phyloP scores from a whole-genome alignment of 1,284 basidiomycete species.

The Lignosus rhinocerotis region DNA sequence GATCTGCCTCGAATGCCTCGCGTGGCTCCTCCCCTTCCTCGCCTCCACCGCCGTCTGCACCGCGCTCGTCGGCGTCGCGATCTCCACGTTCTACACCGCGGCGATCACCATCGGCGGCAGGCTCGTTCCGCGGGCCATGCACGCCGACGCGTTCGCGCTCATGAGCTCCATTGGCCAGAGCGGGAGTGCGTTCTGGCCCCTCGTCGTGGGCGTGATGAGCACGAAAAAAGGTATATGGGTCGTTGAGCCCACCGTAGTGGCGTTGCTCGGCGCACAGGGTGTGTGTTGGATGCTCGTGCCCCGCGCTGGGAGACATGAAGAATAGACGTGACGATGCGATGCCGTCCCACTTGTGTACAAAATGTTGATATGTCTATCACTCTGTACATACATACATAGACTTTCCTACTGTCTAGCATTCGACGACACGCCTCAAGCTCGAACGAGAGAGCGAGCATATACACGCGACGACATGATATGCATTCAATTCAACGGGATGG shows the following conservation, averaged over 20 bases:
- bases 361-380: too few relatives aligned
- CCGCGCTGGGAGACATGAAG: constrained; percentile 23
- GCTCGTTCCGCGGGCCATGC: constrained; percentile 35
- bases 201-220: constrained; percentile 36
- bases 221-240: constrained; percentile 37
- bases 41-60: constrained; percentile 36
- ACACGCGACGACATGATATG: neutral
- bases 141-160: constrained; percentile 35
- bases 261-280: constrained; percentile 31
- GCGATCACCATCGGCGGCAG: constrained; percentile 32
- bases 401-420: neutral
- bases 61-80: constrained; percentile 36
- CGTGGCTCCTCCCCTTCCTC: constrained; percentile 34
- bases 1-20: constrained; percentile 33
- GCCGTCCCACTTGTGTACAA: too few relatives aligned
- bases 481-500: neutral
- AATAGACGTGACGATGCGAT: neutral
- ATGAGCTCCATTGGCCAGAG: constrained; percentile 37
- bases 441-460: neutral
- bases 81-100: constrained; percentile 37
- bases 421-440: neutral
- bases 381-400: neutral
- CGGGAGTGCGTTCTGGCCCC: constrained; percentile 37
- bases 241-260: constrained; percentile 33
- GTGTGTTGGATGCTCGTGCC: constrained; percentile 31